These are phyloP conservation scores for Pseudocercospora eumusae DNA, from an alignment of 2,329 filamentous ascomycete genomes.

Conservation along the genomic window DNA sequence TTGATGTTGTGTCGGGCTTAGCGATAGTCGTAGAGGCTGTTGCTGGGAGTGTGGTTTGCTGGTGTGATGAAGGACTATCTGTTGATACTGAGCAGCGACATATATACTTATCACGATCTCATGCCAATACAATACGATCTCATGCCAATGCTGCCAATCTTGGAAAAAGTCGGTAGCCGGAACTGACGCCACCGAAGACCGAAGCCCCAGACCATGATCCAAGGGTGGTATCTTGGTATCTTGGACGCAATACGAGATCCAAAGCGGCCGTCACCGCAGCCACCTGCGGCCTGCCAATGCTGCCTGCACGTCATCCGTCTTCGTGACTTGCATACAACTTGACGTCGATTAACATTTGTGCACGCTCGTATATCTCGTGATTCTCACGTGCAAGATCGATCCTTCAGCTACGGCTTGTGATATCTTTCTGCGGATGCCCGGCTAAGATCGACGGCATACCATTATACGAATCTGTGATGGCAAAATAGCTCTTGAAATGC, in stretches of 20 bases:
- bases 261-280: not conserved
- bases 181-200: not conserved
- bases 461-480: not conserved
- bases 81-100: not conserved
- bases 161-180: not conserved
- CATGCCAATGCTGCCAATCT: not conserved
- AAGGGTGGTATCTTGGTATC: no score
- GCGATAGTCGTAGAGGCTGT: not conserved
- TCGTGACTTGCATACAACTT: not conserved
- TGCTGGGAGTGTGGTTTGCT: not conserved
- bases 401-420: no score
- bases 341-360: not conserved
- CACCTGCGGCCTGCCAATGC: not conserved
- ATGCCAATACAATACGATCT: not conserved
- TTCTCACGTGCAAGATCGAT: not conserved
- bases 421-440: no score
- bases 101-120: not conserved
- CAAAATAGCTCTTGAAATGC: no score
- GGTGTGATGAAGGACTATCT: not conserved
- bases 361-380: not conserved
- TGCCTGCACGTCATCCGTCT: not conserved
- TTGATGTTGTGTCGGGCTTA: not conserved
- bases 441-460: not conserved
- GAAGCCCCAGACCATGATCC: not conserved
- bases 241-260: no score